A percentile compares a stretch with the other conserved stretches of the same genome.
Conservation (phyloP, 495 filamentous ascomycete genomes). For the Thermochaetoides thermophila region DNA sequence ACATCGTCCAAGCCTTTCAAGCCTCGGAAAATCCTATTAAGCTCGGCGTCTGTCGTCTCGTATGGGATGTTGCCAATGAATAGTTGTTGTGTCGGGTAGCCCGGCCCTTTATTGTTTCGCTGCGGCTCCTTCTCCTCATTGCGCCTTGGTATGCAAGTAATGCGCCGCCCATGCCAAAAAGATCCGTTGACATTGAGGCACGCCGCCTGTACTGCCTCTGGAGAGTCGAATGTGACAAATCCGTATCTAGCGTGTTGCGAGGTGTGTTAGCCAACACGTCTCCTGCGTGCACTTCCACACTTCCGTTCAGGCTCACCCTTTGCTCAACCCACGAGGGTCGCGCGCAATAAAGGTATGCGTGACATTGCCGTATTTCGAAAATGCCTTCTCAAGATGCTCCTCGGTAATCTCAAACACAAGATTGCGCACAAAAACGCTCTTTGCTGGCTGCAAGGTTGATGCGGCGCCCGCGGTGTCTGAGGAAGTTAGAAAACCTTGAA, state of each 20-base stretch:
- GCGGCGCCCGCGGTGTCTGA: too few relatives aligned
- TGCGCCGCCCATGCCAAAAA: conserved; percentile 67
- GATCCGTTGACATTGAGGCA: conserved; percentile 48
- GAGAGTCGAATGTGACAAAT: conserved; percentile 52
- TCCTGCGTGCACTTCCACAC: background rate
- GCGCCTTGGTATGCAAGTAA: conserved; percentile 41
- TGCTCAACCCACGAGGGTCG: conserved; percentile 66
- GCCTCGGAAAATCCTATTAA: conserved; percentile 65
- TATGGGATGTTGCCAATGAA: conserved; percentile 86
- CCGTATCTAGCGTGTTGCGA: conserved; percentile 44
- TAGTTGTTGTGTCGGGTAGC: conserved; percentile 46
- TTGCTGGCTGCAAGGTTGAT: too few relatives aligned
- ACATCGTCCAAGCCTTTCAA: conserved; percentile 64
- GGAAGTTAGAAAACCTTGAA: too few relatives aligned
- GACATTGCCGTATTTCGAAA: conserved; percentile 52
- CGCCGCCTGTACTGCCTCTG: conserved; percentile 45
- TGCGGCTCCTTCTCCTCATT: background rate
- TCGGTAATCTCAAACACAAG: conserved; percentile 70
- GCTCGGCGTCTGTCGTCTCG: conserved; percentile 74
- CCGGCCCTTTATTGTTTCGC: background rate
- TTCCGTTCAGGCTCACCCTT: conserved; percentile 49
- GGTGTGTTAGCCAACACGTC: conserved; percentile 1
- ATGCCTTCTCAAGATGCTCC: conserved; percentile 51
- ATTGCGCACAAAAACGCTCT: conserved; percentile 79
- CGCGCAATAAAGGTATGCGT: conserved; percentile 38